Evolutionary conservation across 75 land plant genomes (phyloP).

Genomic region (Selaginella tamariscina): DNA sequence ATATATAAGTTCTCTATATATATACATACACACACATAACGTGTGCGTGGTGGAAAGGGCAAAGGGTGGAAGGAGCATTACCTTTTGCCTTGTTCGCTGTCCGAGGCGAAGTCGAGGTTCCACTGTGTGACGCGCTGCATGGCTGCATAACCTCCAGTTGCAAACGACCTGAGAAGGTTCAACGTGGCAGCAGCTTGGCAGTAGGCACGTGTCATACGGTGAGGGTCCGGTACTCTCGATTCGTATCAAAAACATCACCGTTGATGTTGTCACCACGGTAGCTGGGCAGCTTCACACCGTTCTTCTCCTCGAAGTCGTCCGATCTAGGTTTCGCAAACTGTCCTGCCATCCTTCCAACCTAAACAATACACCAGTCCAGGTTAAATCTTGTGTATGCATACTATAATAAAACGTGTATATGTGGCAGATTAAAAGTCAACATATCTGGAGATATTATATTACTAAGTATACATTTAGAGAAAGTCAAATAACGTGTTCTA

Average conservation of each 20-base stretch:
- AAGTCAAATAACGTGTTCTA: too few species aligned
- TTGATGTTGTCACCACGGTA: constrained; percentile 20
- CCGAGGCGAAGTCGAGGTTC: constrained; percentile 20
- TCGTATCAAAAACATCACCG: constrained; percentile 11
- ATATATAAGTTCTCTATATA: too few species aligned
- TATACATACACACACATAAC: too few species aligned
- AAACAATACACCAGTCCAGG: too few species aligned
- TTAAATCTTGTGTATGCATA: too few species aligned
- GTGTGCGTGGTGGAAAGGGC: too few species aligned
- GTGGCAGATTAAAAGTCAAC: too few species aligned
- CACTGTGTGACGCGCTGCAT: constrained; percentile 16
- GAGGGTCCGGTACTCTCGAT: constrained; percentile 13
- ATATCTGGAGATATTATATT: too few species aligned
- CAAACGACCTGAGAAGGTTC: constrained; percentile 20
- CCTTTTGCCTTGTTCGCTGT: constrained; percentile 13
- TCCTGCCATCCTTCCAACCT: constrained; percentile 20
- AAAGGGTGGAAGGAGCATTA: too few species aligned
- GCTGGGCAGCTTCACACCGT: constrained; percentile 8
- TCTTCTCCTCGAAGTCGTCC: constrained; percentile 1
- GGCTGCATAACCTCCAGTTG: constrained; percentile 26
- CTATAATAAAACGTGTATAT: too few species aligned
- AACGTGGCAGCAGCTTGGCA: constrained; percentile 21
- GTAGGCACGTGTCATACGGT: constrained; percentile 14
- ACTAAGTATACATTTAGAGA: too few species aligned
- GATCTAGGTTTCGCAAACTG: constrained; percentile 18